Base-by-base conservation (phyloP, 305 asterid species). In the Fraxinus floribunda region DNA sequence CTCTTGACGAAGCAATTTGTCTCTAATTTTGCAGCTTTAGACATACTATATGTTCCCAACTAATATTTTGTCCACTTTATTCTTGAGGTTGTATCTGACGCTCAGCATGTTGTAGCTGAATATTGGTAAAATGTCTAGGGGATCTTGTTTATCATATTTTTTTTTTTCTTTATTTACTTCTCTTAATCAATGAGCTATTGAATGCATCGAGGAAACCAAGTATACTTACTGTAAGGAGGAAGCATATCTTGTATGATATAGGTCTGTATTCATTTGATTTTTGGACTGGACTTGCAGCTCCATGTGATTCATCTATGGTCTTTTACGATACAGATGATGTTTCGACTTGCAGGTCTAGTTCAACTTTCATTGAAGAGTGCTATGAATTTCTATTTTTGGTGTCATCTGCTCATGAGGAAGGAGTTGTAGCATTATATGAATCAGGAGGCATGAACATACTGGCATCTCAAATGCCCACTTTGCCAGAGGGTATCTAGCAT, bases 351-450 rank as follows among this genome's bases (percentile, higher is more conserved):
- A 96, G 99, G 35, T 87, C 87, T 81, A 84, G 84, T 76, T 73
- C 87, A 74, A 79, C 95, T 84, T 71, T 92, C 75, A 82, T 81
- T n/a, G 97, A 92, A 74, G 97, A 94, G 74, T 96, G 97, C 91
- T 93, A 72, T 38, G 98, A 94, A 78, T 88, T 93, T 89, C 86
- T 94, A 30, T 86, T 85, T 87, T 84, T 92, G 89, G 98, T 94
- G 80, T 81, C 90, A 34, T 82, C 83, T 73, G 93, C 93, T 57
- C 90, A 88, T 80, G 93, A 88, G 80, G 91, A 86, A 81, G 94
- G 97, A 60, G 86, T 88, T 52, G 76, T 18, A 66, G 86, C 88
- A 22, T 85, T 94, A 57, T 92, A 82, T 85, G 83, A 85, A 80
- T 89, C 94, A 32, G 95, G 97, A 84, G 96, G 94, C 86, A 77